Conservation (phyloP, 1,139 yeast genomes). For the Saccharomyces hybrid region DNA sequence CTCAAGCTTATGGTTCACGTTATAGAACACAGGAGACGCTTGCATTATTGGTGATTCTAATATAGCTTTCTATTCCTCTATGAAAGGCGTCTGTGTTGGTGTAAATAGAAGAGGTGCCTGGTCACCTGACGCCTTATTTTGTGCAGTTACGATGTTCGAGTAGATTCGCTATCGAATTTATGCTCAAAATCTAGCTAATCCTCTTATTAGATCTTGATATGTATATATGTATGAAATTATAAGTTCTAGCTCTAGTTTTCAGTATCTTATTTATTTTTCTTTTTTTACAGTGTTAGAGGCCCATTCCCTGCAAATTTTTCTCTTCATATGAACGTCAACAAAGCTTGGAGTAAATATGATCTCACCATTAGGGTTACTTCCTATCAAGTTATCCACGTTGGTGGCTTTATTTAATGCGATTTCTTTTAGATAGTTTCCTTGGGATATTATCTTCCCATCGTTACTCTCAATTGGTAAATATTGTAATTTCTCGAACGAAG, state of each 20-base stretch:
- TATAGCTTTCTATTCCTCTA: no score
- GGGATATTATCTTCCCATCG: conserved; percentile 10
- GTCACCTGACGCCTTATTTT: neutral
- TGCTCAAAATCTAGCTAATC: neutral
- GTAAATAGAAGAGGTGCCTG: no score
- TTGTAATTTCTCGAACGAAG: conserved; percentile 21
- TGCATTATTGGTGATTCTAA: no score
- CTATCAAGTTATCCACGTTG: conserved; percentile 24
- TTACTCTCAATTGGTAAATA: conserved; percentile 21
- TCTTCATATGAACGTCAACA: conserved; percentile 22
- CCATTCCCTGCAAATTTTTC: conserved; percentile 19
- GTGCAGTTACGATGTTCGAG: neutral
- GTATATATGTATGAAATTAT: neutral
- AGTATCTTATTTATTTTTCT: neutral
- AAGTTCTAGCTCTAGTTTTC: neutral
- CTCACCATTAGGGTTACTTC: conserved; percentile 28
- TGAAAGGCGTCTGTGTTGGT: no score
- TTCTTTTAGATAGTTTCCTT: conserved; percentile 24
- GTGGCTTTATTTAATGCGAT: conserved; percentile 26
- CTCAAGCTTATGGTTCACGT: neutral
- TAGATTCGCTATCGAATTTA: neutral
- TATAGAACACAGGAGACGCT: no score
- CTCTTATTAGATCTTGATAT: neutral
- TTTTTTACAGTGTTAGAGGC: conserved; percentile 1
- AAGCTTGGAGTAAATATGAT: conserved; percentile 25